Evolutionary conservation across 2,329 filamentous ascomycete species (phyloP).

Genomic region (Curvularia sp.): DNA sequence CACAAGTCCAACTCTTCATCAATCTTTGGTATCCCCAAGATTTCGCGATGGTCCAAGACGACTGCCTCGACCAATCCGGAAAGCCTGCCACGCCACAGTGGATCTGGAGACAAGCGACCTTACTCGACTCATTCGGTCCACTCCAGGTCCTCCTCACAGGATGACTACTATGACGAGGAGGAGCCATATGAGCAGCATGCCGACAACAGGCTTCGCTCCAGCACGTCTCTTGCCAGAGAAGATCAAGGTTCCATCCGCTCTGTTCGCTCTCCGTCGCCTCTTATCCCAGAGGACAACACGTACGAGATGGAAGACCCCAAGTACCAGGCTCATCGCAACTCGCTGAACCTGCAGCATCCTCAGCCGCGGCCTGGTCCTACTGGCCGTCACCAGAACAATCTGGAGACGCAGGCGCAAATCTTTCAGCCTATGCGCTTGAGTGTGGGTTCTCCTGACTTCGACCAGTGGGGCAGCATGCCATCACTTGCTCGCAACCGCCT

Average conservation of each 20-base stretch:
- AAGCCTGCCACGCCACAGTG: constrained; percentile 72
- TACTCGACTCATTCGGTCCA: constrained; percentile 60
- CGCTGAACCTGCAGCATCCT: constrained; percentile 79
- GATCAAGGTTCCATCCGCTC: constrained; percentile 41
- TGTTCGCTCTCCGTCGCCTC: constrained; percentile 58
- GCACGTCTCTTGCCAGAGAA: constrained; percentile 42
- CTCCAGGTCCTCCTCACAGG: constrained; percentile 81
- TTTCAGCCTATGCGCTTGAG: constrained; percentile 58
- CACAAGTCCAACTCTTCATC: constrained; percentile 87
- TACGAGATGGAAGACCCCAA: constrained; percentile 69
- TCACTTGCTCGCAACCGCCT: constrained; percentile 52
- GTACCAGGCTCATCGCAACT: constrained; percentile 82
- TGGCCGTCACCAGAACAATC: constrained; percentile 73
- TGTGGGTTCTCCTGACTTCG: constrained; percentile 50
- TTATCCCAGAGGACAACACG: constrained; percentile 62
- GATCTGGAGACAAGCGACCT: constrained; percentile 65
- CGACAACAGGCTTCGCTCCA: constrained; percentile 61
- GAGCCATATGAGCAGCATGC: constrained; percentile 62
- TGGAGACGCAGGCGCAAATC: constrained; percentile 75
- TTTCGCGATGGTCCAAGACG: constrained; percentile 96
- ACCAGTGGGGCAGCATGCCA: constrained; percentile 59
- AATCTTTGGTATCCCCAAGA: constrained; percentile 77
- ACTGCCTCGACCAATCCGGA: constrained; percentile 87
- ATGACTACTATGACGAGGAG: constrained; percentile 70
- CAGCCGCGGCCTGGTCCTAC: constrained; percentile 78